Base-by-base conservation (phyloP, 192 early-diverging fungal genomes). In the Coemansia sp. region DNA sequence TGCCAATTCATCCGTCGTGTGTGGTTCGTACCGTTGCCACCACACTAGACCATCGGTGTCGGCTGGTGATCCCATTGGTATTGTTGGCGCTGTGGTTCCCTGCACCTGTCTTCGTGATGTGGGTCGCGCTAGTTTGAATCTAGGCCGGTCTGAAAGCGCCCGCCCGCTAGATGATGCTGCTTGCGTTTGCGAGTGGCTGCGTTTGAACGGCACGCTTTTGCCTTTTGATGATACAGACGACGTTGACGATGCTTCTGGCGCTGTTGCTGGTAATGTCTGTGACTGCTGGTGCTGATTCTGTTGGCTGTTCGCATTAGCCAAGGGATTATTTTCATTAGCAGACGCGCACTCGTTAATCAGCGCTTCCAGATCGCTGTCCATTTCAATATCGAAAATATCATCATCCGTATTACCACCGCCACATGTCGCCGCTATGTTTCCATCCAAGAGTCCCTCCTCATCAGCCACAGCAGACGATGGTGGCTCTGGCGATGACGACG, bases 321-420 rank as follows among this genome's bases (percentile, higher is more conserved):
- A 11, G 11, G 11, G 2, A 13, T 8, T n/a, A 0, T 53, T 21
- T 53, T 8, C 50, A 6, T 53, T 21, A 23, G 65, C 43, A 40
- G 56, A 65, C 26, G 66, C 50, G 18, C 66, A 65, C 59, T 77
- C 75, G 19, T 68, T 48, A 16, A 77, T 72, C 47, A 81, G 59
- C 26, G 73, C 78, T 45, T 81, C 73, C 61, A 81, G 49, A 40
- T 81, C 78, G 61, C 78, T 81, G 67, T 81, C 78, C 19, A 75
- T 64, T 26, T 75, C 73, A 12, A 72, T 38, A 45, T 71, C 69
- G n/a, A 57, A 9, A 26, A 63, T 47, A 13, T 63, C 61, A 40
- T 52, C 1, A n/a, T 54, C 42, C 37, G 9, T 40, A 37, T 23
- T 58, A 40, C 38, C 39, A 23, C 50, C 0, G 18, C 21, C 21